A percentile compares a stretch with the other conserved stretches of the same genome.
These are phyloP conservation scores for Fonsecaea pugnacius DNA, from an alignment of 2,329 filamentous ascomycete genomes.

Conservation along the genomic window DNA sequence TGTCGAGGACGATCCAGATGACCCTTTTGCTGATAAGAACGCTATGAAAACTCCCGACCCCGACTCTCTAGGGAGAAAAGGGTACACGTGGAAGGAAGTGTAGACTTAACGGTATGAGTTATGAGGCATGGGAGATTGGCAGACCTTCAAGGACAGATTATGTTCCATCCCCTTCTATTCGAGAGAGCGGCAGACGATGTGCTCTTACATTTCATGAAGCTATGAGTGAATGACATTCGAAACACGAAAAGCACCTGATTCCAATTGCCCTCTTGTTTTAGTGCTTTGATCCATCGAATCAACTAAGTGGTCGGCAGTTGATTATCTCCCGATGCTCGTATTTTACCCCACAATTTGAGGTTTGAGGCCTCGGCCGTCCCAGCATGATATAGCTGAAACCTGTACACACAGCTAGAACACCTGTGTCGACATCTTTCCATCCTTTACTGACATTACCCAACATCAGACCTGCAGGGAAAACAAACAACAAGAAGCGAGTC, in stretches of 20 bases:
- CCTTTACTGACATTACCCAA: not conserved
- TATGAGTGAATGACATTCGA: constrained; percentile 24
- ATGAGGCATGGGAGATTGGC: constrained; percentile 8
- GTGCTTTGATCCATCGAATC: not conserved
- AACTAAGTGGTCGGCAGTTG: constrained; percentile 8
- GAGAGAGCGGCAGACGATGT: constrained; percentile 5
- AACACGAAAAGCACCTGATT: not conserved
- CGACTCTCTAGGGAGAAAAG: constrained; percentile 29
- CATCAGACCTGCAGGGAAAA: not conserved
- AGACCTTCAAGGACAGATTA: constrained; percentile 4
- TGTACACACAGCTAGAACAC: not conserved
- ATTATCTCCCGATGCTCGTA: constrained; percentile 20
- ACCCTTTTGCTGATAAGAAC: constrained; percentile 85
- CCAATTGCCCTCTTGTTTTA: not conserved
- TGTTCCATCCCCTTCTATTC: constrained; percentile 9
- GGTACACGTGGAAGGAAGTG: constrained; percentile 34
- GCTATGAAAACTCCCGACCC: constrained; percentile 62
- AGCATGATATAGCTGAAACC: not conserved
- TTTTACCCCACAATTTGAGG: constrained; percentile 20
- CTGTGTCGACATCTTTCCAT: not conserved
- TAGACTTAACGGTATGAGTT: constrained; percentile 14
- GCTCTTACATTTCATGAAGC: constrained; percentile 17
- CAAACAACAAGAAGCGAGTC: not conserved
- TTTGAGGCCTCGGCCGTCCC: not conserved
- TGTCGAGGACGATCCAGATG: constrained; percentile 75